phyloP scores from a whole-genome alignment of 495 filamentous ascomycete genomes.

The Arthonia radiata region DNA sequence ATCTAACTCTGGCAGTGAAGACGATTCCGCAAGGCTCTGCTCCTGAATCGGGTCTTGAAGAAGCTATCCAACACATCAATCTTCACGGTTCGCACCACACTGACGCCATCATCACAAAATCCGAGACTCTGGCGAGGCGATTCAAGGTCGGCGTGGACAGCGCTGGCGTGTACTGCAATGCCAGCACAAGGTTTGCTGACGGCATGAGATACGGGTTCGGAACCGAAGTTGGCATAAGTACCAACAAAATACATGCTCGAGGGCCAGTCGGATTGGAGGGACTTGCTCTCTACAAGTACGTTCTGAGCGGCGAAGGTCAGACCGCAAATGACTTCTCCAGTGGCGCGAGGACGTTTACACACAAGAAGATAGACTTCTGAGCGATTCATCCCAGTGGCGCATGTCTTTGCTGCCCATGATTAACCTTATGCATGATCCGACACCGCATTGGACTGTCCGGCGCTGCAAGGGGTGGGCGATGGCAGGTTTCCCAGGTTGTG shows the following conservation, averaged over 20 bases:
- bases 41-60: constrained; percentile 20
- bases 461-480: too few species aligned
- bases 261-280: constrained; percentile 89
- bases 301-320: constrained; percentile 60
- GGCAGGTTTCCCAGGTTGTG: too few species aligned
- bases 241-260: constrained; percentile 89
- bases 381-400: too few species aligned
- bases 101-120: constrained; percentile 63
- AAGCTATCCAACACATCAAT: constrained; percentile 77
- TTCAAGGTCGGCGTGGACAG: constrained; percentile 77
- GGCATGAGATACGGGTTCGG: constrained; percentile 95
- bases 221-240: constrained; percentile 93
- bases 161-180: constrained; percentile 90
- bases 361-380: too few species aligned
- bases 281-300: constrained; percentile 90
- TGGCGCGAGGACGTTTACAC: too few species aligned
- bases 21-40: constrained; percentile 26
- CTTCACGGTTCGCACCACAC: constrained; percentile 82
- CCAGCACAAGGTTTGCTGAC: constrained; percentile 80
- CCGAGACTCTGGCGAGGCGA: constrained; percentile 33
- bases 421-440: too few species aligned
- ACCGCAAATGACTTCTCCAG: too few species aligned
- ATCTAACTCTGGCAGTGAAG: constrained; percentile 65
- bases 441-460: too few species aligned
- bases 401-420: too few species aligned